Conservation (phyloP, 768 basidiomycete species). For the Kondoa malvinella region DNA sequence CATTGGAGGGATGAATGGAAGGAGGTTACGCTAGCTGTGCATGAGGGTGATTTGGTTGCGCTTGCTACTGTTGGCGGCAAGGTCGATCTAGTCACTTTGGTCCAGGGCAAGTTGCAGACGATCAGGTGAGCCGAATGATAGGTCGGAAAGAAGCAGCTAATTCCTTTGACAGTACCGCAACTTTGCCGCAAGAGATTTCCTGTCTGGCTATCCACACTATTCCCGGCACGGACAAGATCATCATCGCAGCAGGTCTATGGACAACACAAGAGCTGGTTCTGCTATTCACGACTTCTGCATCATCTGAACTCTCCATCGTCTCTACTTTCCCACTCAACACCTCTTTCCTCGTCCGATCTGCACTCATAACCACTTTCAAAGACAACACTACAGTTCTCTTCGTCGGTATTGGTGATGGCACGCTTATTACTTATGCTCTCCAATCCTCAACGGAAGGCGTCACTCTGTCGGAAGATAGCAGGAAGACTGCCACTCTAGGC, state of each 20-base stretch:
- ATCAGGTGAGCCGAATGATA: neutral
- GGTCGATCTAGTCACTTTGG: constrained; percentile 41
- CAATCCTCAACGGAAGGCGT: constrained; percentile 28
- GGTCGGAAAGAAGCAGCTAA: too few relatives aligned
- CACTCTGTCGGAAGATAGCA: constrained; percentile 32
- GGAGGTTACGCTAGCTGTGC: constrained; percentile 20
- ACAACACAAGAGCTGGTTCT: constrained; percentile 47
- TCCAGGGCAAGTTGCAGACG: constrained; percentile 23
- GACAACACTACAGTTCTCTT: constrained; percentile 37
- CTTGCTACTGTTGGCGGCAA: constrained; percentile 24
- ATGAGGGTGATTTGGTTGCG: constrained; percentile 12
- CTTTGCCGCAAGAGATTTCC: constrained; percentile 43
- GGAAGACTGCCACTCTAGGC: constrained; percentile 50
- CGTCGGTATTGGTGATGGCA: constrained; percentile 59
- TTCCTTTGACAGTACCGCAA: neutral
- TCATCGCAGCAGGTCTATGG: constrained; percentile 62
- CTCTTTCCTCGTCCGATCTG: constrained; percentile 35
- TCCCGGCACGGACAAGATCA: constrained; percentile 35
- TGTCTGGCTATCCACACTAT: constrained; percentile 47
- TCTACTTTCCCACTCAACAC: constrained; percentile 32
- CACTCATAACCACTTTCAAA: constrained; percentile 44
- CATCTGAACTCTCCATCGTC: constrained; percentile 6
- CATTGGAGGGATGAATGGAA: constrained; percentile 3
- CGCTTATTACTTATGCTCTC: constrained; percentile 44
- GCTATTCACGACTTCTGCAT: constrained; percentile 31